A percentile compares a stretch with the other conserved stretches of the same genome.
phyloP scores from a whole-genome alignment of 192 early-diverging fungal genomes.

The Backusella psychrophila region DNA sequence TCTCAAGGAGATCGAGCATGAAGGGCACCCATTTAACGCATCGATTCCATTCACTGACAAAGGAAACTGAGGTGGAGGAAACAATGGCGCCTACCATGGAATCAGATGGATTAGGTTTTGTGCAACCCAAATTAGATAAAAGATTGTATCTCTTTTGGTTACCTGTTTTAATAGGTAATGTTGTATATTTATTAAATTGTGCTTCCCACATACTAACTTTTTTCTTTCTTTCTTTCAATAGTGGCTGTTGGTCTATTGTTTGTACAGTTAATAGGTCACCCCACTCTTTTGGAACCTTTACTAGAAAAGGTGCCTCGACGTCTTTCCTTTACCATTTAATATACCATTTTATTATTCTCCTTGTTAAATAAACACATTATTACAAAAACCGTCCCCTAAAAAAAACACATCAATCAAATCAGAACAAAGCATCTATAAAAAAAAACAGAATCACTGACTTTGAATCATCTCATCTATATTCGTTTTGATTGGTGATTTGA shows the following conservation, averaged over 20 bases:
- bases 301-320: neutral
- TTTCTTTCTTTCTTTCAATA: neutral
- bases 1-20: slow-evolving; percentile 15
- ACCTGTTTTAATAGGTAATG: slow-evolving; percentile 41
- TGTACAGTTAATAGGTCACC: neutral
- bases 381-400: neutral
- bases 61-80: slow-evolving; percentile 7
- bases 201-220: neutral
- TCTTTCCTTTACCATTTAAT: neutral
- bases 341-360: neutral
- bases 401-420: neutral
- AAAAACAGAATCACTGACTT: neutral
- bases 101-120: slow-evolving; percentile 22
- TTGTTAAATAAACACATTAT: neutral
- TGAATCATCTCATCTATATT: neutral
- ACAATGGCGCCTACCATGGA: slow-evolving; percentile 18
- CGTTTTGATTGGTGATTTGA: neutral
- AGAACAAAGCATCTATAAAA: neutral
- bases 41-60: slow-evolving; percentile 15
- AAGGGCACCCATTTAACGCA: slow-evolving; percentile 4
- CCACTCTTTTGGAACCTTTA: neutral
- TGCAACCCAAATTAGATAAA: slow-evolving; percentile 47
- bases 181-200: neutral
- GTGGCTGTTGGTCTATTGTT: neutral
- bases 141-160: slow-evolving; percentile 60